Evolutionary conservation across 1,139 yeast genomes (phyloP), one percentile per base, ranked within the genome.

Genomic region (Suhomyces maxii): DNA sequence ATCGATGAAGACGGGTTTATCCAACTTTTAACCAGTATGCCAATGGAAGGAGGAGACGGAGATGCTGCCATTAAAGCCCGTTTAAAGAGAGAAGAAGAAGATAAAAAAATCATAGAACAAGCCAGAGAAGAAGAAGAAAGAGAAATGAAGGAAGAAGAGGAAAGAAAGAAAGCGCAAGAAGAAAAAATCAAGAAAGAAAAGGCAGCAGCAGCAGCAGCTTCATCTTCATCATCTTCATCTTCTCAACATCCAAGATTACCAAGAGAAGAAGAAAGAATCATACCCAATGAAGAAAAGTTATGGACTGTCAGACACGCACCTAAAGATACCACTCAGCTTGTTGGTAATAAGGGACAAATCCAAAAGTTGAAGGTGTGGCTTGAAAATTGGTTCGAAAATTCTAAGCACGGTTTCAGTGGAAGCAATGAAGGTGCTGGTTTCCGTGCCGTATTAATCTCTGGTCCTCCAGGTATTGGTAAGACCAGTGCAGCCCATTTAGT

Each of bases 281-380:
- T 73, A 18, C 64, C 76, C 7, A 76, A 73, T 46, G 67, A 67
- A 44, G 87, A 84, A 48, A 82, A 82, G 56, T 71, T 95, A 49
- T 95, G 99, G 99, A 93, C 99, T 0, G 86, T 83, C 3, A 89
- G 84, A 63, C 89, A 93, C 66, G 98, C 99, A 0, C 99, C 99
- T 7, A 78, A 81, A 1, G 76, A 75, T 37, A 53, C 85, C 41
- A 73, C 72, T 36, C 97, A 93, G 54, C 82, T 93, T 34, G 90
- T 97, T 68, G 99, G 99, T 48, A 93, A 93, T 64, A 89, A 89
- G 61, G 82, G 88, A 1, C 82, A 83, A 45, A 84, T 95, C 4
- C 71, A 73, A 35, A 82, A 82, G 59, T 72, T 93, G 41, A 73
- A 76, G 36, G 73, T 64, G 33, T 93, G 99, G 99, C 74, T 93